Evolutionary conservation across 2,329 filamentous ascomycete genomes (phyloP).

Genomic region (Cytospora mali): DNA sequence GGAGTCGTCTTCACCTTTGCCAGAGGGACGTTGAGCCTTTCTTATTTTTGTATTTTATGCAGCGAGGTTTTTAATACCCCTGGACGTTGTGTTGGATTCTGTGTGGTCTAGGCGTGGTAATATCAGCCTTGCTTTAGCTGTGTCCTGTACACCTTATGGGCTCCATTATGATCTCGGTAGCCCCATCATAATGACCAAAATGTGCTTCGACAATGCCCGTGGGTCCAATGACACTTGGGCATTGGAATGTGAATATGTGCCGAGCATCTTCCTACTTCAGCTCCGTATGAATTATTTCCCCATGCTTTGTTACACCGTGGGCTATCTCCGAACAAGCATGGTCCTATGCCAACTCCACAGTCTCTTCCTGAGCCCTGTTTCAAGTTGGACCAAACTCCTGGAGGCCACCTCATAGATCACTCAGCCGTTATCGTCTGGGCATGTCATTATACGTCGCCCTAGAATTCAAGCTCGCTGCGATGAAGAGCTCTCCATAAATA

Average conservation of each 20-base stretch:
- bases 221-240: neutral
- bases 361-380: neutral
- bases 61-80: slow-evolving; percentile 22
- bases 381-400: neutral
- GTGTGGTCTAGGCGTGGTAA: slow-evolving; percentile 10
- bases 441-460: neutral
- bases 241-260: neutral
- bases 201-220: slow-evolving; percentile 18
- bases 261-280: neutral
- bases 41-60: slow-evolving; percentile 12
- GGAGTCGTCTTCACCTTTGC: slow-evolving; percentile 56
- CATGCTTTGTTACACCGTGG: neutral
- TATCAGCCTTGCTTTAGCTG: slow-evolving; percentile 15
- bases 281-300: neutral
- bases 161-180: slow-evolving; percentile 1
- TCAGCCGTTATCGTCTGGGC: neutral
- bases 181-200: neutral
- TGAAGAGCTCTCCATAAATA: neutral
- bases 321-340: neutral
- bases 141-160: slow-evolving; percentile 9
- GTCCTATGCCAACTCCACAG: neutral
- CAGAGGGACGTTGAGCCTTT: slow-evolving; percentile 31
- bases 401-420: neutral
- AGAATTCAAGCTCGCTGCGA: neutral
- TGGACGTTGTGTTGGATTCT: slow-evolving; percentile 14